Base-by-base conservation (phyloP, 106 monocot genomes). In the Posidonia australis region DNA sequence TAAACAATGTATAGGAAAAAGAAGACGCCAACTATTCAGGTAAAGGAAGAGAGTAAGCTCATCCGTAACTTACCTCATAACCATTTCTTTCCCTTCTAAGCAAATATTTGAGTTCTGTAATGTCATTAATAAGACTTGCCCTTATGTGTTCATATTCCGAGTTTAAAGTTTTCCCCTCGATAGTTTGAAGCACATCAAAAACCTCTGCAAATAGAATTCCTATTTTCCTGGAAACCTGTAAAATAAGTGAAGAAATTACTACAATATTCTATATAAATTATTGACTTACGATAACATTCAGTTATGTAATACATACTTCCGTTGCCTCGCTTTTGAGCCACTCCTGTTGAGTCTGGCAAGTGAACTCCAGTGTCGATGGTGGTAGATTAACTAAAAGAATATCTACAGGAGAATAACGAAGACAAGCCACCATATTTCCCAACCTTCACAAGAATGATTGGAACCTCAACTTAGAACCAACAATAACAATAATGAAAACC, bases 381-480 rank as follows among this genome's bases (percentile, higher is more conserved):
- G 96, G 96, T 54, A 96, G 71, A 44, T 66, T 68, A 58, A 96
- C 82, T 53, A 86, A 82, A 45, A 96, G 78, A 71, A 87, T 83
- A 67, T 90, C 80, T 47, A 87, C 73, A 57, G 84, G 87, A 45
- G 84, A 71, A 75, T 96, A 96, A 24, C 78, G 84, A 77, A 96
- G 84, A 36, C 80, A 82, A 22, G 96, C 96, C 55, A 90, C 90
- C 90, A 84, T 90, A 66, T 67, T 84, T 18, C 96, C 90, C 67
- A 64, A 87, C 64, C 96, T 96, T 53, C 66, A 76, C 63, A 49
- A 44, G 24, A 21, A 55, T 51, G 44, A 51, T 6, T 58, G 24
- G 0, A 14, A 26, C 11, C 13, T 36, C 58, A 58, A 28, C 7
- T 58, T 29, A 58, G 26, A 58, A 13, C 4, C 30, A 5, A 58